These are phyloP conservation scores for Bondarzewia mesenterica DNA, from an alignment of 1,284 basidiomycete genomes.

Conservation along the genomic window DNA sequence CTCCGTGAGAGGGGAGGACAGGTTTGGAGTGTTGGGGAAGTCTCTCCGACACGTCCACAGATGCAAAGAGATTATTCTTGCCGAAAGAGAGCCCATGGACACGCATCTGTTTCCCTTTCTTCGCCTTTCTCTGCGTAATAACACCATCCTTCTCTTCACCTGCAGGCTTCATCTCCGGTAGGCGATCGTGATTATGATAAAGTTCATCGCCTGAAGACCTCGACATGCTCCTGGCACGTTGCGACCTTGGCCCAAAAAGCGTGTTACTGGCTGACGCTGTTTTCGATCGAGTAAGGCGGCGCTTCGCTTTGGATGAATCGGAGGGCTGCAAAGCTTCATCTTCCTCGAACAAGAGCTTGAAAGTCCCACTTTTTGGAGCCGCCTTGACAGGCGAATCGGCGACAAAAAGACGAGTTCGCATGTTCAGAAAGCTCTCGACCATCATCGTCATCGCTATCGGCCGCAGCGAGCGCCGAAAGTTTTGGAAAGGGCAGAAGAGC, in stretches of 20 bases:
- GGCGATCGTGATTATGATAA: slow-evolving; percentile 16
- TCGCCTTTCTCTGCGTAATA: slow-evolving; percentile 9
- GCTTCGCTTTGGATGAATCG: slow-evolving; percentile 14
- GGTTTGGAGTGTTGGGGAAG: slow-evolving; percentile 1
- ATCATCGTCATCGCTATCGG: slow-evolving; percentile 29
- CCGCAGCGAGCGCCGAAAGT: slow-evolving; percentile 10
- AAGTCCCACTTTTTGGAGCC: slow-evolving; percentile 43
- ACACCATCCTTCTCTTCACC: slow-evolving; percentile 6
- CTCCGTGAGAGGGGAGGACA: background rate
- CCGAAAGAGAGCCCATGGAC: slow-evolving; percentile 20
- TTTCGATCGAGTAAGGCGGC: slow-evolving; percentile 13
- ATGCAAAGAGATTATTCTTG: slow-evolving; percentile 22
- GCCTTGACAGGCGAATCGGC: slow-evolving; percentile 65
- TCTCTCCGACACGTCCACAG: slow-evolving; percentile 13
- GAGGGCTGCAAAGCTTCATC: slow-evolving; percentile 16
- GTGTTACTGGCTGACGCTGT: slow-evolving; percentile 10
- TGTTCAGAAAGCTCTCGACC: slow-evolving; percentile 21
- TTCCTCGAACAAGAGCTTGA: slow-evolving; percentile 64
- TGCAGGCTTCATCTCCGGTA: slow-evolving; percentile 14
- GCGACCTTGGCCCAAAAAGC: slow-evolving; percentile 15
- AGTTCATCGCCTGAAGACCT: slow-evolving; percentile 20
- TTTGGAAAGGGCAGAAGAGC: slow-evolving; percentile 23
- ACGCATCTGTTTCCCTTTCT: slow-evolving; percentile 15
- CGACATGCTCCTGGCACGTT: slow-evolving; percentile 19
- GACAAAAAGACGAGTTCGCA: slow-evolving; percentile 43